Base-by-base conservation (phyloP, 1,284 basidiomycete genomes). In the Peniophora sp. region DNA sequence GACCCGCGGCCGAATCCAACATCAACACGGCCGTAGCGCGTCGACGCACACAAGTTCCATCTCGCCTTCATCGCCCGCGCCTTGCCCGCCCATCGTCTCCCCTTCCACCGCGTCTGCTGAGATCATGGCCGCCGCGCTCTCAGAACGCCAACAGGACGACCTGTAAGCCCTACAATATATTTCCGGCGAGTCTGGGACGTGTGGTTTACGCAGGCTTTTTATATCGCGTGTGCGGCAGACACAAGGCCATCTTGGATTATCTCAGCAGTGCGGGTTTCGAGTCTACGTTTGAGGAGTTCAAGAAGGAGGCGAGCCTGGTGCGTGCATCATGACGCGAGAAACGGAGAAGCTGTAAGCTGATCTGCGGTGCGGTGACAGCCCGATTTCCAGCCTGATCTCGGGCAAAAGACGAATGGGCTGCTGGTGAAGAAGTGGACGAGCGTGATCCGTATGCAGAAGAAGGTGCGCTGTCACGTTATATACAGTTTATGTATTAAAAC, bases 381-480 rank as follows among this genome's bases (percentile, higher is more conserved):
- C 20, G 80, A 79, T 51, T 84, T 83, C 57, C 68, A 73, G 51
- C 74, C 77, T 22, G 78, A 88, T 67, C 73, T 79, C 24, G 79
- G 80, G 58, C 75, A 80, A 49, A 81, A 81, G 62, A 76, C 73
- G 61, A 75, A 73, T 17, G 85, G 85, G 0, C 63, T 91, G 53
- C 67, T 90, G 52, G 85, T 85, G 63, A 89, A 88, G 76, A 90
- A 91, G 65, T 91, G 88, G 88, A 88, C 85, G 45, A 82, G 80
- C 58, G 84, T 89, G 45, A 87, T 91, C 51, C 72, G 87, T 43
- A 64, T 89, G 62, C 87, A 89, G 71, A 88, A 88, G 71, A 89
- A 89, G 78, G 85, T 81, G 55, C 54, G 73, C 57, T 37, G 43
- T n/a, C 12, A 32, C 12, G 12, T 32, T 32, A 32, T 5, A 41